Base-by-base conservation (phyloP, 495 filamentous ascomycete genomes). In the Aspergillus coremiiformis region DNA sequence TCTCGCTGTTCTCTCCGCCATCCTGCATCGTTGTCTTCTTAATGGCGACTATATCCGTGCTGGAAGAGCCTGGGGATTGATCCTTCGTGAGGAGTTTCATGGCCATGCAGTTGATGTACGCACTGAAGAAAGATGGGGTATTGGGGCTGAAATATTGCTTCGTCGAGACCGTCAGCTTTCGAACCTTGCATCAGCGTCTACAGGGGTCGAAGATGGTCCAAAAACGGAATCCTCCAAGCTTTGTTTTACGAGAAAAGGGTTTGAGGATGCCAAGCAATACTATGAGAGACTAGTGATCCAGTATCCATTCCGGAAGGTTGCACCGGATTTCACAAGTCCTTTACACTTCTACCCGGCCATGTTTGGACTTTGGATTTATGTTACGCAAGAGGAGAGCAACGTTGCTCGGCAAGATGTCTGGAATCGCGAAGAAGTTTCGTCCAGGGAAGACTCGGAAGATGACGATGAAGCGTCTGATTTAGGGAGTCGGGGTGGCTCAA, bases 201-300 rank as follows among this genome's bases (percentile, higher is more conserved):
- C 14, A 41, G 23, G 39, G 37, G 26, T 19, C 43, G 42, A 45
- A 22, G 21, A 17, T 5, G 20, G 37, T 1, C 39, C 7, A 22
- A 49, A 39, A 30, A 30, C 26, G 1, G 47, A 29, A 15, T 23
- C 19, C 1, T 42, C 58, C 8, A 50, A 56, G 17, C 46, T 57
- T 7, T 56, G 59, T 1, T 81, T 80, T 52, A 78, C 72, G 0
- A 60, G 63, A 12, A 71, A 76, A 21, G 81, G 78, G 4, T 76
- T 86, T 43, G 71, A 74, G 51, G 67, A 74, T 43, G 82, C 78
- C 8, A 79, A 76, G 52, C 66, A 76, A 8, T 88, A 85, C 60
- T 86, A 85, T 54, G 83, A 86, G 55, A 74, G 76, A 24, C 68
- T 88, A 35, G 79, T 85, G n/a, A 65, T 87, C 11, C 80, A 86